Evolutionary conservation across 164 flowering plant genomes (phyloP), one percentile per base, ranked within the genome.

Genomic region (Vitis rotundifolia): DNA sequence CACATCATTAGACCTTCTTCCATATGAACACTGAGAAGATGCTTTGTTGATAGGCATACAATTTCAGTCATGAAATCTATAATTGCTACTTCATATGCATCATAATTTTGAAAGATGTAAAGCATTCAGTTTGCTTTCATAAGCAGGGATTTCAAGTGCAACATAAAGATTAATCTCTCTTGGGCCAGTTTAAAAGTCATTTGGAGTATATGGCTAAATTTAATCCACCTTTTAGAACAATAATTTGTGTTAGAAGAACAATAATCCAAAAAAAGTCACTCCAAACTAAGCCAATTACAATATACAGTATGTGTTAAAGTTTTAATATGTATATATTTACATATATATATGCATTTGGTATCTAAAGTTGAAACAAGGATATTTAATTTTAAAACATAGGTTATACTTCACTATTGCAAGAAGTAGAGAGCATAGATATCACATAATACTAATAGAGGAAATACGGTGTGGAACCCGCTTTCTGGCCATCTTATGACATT

Each of bases 121-220:
- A 62, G 70, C 66, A 68, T 52, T 8, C 56, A 29, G 65, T 51
- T 73, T 75, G 69, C 74, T 71, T 71, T 68, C 63, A 49, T 66
- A 70, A 66, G 74, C 79, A 72, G 76, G 59, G 53, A 76, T 64
- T 67, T 74, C 67, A 53, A 71, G 75, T 74, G 77, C 69, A 70
- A 49, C 68, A 71, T 12, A 31, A 56, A 59, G 49, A 49, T 68
- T 63, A 59, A 28, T 67, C 61, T 29, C 50, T 52, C 71, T 14
- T 13, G 71, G 15, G 50, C 9, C 28, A 63, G 29, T 13, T 9
- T 18, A 44, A 53, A 31, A 52, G 61, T 69, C 10, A 52, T 47
- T 61, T 31, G 52, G 49, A 10, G 22, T 56, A 44, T 68, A 13
- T 47, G 49, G 53, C 48, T 50, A 31, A 13, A n/a, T 53, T 53